A percentile compares a stretch with the other conserved stretches of the same genome.
These are phyloP conservation scores for Vitis vinifera DNA, from an alignment of 164 flowering plant genomes.

Conservation along the genomic window ASM3070453v1 NC_081806.1:19557001-19557500, in stretches of 20 bases:
- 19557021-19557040: constrained; percentile 68
- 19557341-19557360: too few relatives aligned
- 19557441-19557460: too few relatives aligned
- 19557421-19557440: too few relatives aligned
- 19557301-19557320: too few relatives aligned
- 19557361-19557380: too few relatives aligned
- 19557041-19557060: constrained; percentile 83
- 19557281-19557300: constrained; percentile 25
- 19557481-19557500: too few relatives aligned
- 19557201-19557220: background rate
- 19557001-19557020: constrained; percentile 65
- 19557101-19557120: constrained; percentile 79
- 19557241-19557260: background rate
- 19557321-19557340: too few relatives aligned
- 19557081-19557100: constrained; percentile 74
- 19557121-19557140: constrained; percentile 50
- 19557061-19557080: constrained; percentile 84
- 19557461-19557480: too few relatives aligned
- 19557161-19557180: constrained; percentile 12
- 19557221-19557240: background rate
- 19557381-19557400: too few relatives aligned
- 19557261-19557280: constrained; percentile 20
- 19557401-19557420: too few relatives aligned
- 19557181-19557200: background rate
- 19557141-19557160: constrained; percentile 27